phyloP scores from a whole-genome alignment of 2,329 filamentous ascomycete species.

The Shiraia sp. region DNA sequence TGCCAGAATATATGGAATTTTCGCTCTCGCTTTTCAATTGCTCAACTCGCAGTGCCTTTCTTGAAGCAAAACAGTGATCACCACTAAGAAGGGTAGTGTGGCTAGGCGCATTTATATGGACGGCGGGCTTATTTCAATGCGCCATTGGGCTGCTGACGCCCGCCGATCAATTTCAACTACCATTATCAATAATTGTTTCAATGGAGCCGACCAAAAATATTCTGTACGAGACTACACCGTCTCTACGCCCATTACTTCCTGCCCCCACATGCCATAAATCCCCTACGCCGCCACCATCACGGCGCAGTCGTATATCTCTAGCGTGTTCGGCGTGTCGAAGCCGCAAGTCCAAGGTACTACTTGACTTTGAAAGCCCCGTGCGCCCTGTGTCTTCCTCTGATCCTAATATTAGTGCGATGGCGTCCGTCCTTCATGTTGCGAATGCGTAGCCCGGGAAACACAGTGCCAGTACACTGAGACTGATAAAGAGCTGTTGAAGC shows the following conservation, averaged over 20 bases:
- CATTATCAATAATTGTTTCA: too few relatives aligned
- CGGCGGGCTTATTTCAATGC: too few relatives aligned
- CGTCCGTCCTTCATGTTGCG: conserved; percentile 16
- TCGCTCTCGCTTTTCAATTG: too few relatives aligned
- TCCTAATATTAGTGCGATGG: conserved; percentile 16
- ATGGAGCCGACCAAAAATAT: not conserved
- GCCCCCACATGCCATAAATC: conserved; percentile 10
- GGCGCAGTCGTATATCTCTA: conserved; percentile 16
- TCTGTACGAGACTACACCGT: conserved; percentile 5
- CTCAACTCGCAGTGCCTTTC: too few relatives aligned
- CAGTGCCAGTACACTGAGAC: conserved; percentile 20
- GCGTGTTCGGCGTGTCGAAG: conserved; percentile 22
- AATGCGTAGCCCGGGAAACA: conserved; percentile 16
- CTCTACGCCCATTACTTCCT: conserved; percentile 18
- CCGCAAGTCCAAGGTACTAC: conserved; percentile 23
- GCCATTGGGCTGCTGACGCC: too few relatives aligned
- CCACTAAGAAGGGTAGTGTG: too few relatives aligned
- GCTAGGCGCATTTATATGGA: too few relatives aligned
- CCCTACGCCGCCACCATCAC: conserved; percentile 6
- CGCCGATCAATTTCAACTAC: too few relatives aligned
- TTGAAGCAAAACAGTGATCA: too few relatives aligned
- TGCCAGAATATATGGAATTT: too few relatives aligned
- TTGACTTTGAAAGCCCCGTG: not conserved
- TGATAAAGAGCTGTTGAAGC: conserved; percentile 15
- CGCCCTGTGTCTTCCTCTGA: not conserved